Evolutionary conservation across 768 basidiomycete genomes (phyloP).

Genomic region (Exsudoporus frostii): DNA sequence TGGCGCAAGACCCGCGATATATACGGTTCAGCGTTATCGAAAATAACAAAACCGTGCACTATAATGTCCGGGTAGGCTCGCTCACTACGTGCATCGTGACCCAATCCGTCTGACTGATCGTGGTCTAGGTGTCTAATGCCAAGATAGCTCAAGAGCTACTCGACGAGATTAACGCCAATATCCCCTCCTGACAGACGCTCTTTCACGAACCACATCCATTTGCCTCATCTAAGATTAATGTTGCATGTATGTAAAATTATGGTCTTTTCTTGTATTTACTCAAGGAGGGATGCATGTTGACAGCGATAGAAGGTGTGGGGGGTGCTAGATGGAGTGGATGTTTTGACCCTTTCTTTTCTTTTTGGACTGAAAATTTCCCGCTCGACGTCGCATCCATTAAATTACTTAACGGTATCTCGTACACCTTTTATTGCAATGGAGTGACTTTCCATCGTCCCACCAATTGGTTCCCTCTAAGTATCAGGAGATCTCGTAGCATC

Average conservation of each 20-base stretch:
- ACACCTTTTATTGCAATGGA: constrained; percentile 20
- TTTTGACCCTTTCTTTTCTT: background rate
- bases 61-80: constrained; percentile 68
- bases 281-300: constrained; percentile 23
- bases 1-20: constrained; percentile 79
- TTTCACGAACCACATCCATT: constrained; percentile 17
- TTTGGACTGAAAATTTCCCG: constrained; percentile 9
- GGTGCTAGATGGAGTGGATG: constrained; percentile 14
- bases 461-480: constrained; percentile 79
- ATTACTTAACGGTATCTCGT: constrained; percentile 23
- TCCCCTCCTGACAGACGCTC: constrained; percentile 32
- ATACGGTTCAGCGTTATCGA: constrained; percentile 74
- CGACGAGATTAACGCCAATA: constrained; percentile 47
- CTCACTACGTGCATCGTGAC: constrained; percentile 1
- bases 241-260: constrained; percentile 31
- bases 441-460: constrained; percentile 69
- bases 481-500: constrained; percentile 85
- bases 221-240: constrained; percentile 35
- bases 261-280: constrained; percentile 28
- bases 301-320: constrained; percentile 22
- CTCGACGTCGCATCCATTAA: constrained; percentile 22
- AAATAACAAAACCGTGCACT: constrained; percentile 56
- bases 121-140: constrained; percentile 57
- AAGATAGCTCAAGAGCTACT: constrained; percentile 71
- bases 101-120: background rate